Base-by-base conservation (phyloP, 441 rosid species). In the Melastoma candidum region DNA sequence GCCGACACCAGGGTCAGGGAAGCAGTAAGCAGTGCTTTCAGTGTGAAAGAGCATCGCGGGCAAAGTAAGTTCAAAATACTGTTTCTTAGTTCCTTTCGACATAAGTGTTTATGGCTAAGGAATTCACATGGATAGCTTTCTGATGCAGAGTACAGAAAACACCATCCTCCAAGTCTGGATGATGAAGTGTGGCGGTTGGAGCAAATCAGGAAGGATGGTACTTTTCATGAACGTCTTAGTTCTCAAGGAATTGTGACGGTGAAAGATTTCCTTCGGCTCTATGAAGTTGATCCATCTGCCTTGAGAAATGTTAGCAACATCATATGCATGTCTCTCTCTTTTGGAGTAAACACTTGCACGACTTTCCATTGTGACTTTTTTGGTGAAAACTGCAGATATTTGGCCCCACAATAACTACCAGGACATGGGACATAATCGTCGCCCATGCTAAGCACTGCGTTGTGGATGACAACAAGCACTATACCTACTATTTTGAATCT, bases 41-140 rank as follows among this genome's bases (percentile, higher is more conserved):
- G 48, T 0, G 95, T 87, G 56, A 83, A 78, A 74, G 98, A 92
- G 63, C 90, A 83, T 17, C 79, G 96, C 0, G 98, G 98, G 49
- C 94, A 77, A 59, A 25, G 98, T 90, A 75, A 76, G 86, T 52
- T 60, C 43, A 12, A 26, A 6, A 3, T 48, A 14, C 32, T 32
- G 47, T 12, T 22, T n/a, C 39, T 22, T 41, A 9, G 6, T 12
- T 17, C 12, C 14, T 36, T 36, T 7, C 3, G 27, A 7, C 44
- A 36, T 4, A 41, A 39, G 44, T 12, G 6, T 22, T 2, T 5
- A 12, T 7, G 41, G 26, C 45, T n/a, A 14, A 17, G 36, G 25
- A 26, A 26, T 26, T 32, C 12, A 51, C 6, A 36, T 36, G 41
- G 45, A 3, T 22, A 32, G 11, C 45, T 47, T 58, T 46, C 46